Evolutionary conservation across 306 rosid species (phyloP).

Genomic region (Vicia faba): DNA sequence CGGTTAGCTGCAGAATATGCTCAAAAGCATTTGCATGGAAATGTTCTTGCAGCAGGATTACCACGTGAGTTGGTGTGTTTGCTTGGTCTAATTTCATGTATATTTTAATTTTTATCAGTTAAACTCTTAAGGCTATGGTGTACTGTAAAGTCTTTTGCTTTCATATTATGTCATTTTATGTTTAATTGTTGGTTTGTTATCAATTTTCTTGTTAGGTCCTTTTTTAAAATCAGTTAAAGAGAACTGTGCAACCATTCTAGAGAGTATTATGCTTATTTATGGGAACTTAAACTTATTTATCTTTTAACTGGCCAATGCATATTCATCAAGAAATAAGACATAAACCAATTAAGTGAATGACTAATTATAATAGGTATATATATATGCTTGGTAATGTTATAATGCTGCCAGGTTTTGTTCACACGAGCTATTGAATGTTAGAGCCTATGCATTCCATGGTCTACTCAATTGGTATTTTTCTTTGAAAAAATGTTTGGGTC

Average conservation of each 20-base stretch:
- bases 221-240: slow-evolving; percentile 5
- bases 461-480: slow-evolving; percentile 3
- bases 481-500: neutral
- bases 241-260: slow-evolving; percentile 11
- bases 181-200: slow-evolving; percentile 5
- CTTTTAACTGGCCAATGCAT: slow-evolving; percentile 25
- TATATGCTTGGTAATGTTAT: slow-evolving; percentile 4
- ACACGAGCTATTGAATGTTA: slow-evolving; percentile 5
- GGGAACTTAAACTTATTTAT: slow-evolving; percentile 16
- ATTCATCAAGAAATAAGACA: slow-evolving; percentile 16
- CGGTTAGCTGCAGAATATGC: slow-evolving; percentile 87
- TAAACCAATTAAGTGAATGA: neutral
- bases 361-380: neutral
- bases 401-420: neutral
- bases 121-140: slow-evolving; percentile 24
- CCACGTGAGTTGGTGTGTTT: slow-evolving; percentile 99
- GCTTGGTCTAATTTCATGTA: slow-evolving; percentile 64
- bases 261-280: slow-evolving; percentile 24
- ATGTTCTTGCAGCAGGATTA: slow-evolving; percentile 85
- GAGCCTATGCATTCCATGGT: neutral
- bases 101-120: slow-evolving; percentile 32
- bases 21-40: slow-evolving; percentile 72
- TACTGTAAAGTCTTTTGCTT: slow-evolving; percentile 29
- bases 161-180: slow-evolving; percentile 1
- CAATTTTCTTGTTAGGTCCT: neutral